Base-by-base conservation (phyloP, 1,284 basidiomycete genomes). In the Heliocybe sulcata region DNA sequence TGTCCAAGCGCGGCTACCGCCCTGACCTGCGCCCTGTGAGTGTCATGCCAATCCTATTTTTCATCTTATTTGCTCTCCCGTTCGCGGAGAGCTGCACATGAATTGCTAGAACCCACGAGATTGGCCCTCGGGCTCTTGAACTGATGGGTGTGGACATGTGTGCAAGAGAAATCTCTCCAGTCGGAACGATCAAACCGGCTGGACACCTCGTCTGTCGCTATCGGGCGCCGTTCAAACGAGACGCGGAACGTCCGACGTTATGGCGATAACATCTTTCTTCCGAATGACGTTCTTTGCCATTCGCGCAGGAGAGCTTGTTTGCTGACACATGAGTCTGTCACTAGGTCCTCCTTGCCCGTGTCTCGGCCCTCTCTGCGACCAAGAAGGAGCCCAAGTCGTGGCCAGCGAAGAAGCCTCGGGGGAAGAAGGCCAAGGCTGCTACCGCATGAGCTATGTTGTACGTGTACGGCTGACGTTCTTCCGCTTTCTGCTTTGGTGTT, bases 111-210 rank as follows among this genome's bases (percentile, higher is more conserved):
- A 77, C 69, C 70, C 67, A 65, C 72, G 73, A 70, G 69, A 73
- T 62, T 63, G 67, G 69, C 76, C 71, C 66, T 61, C 72, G 72
- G 75, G 76, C 72, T 69, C 59, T 67, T 82, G 83, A 86, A 89
- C 84, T 77, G 86, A 73, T 79, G 85, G 87, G 88, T 80, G 87
- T 89, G 85, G 88, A 90, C 83, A 87, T 73, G 86, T 82, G 79
- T 90, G 87, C 87, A 81, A 90, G 69, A 90, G 76, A 58, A 72
- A 78, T 67, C 68, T 64, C 63, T 67, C 70, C 67, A 67, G 64
- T 59, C 65, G 57, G 72, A 75, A 64, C 77, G 82, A 86, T 85
- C 82, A 85, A 85, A 78, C 76, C 73, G 70, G 70, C 63, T 66
- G 68, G 73, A 73, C 67, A 79, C 59, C 74, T 76, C 77, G 72